Base-by-base conservation (phyloP, 2,329 filamentous ascomycete genomes). In the Grosmannia serpens region DNA sequence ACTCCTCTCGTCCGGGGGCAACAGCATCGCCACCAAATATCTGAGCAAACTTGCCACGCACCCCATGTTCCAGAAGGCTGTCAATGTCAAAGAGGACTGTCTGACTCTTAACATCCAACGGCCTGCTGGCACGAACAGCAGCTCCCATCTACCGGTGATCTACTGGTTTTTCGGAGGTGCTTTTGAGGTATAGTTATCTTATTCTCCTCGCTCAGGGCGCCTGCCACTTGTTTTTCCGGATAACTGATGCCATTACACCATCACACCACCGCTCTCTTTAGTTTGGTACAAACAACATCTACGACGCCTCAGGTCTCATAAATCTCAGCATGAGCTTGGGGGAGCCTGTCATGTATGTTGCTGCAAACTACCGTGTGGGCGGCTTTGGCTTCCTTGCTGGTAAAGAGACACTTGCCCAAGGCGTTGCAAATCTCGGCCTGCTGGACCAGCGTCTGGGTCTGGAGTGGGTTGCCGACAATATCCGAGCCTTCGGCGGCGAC, bases 381-480 rank as follows among this genome's bases (percentile, higher is more conserved):
- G 87, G 83, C 0, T 91, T 90, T 61, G 88, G 88, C 0, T 91
- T 90, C 71, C 67, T 91, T 67, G 79, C 83, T 0, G 87, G 87
- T 8, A 79, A 79, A 56, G 86, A 90, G 68, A 77, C 90, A 50
- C 73, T 85, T 4, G 75, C 76, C 5, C 86, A 89, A 61, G 86
- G 86, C 1, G 78, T 84, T 2, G 71, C 84, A 3, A 92, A 91
- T 66, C 69, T 89, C 4, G 88, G 88, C 3, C 76, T 89, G 3
- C 75, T 87, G 0, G 88, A 92, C 65, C 87, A 91, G 65, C 77
- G 86, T 38, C 76, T 87, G 62, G 88, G 81, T 0, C 74, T 92
- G 8, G 73, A 91, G 67, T 92, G 88, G 88, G 81, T 89, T 1
- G 83, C 86, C 9, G 86, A 89, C 64, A 89, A 91, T 63, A 89